phyloP scores from a whole-genome alignment of 1,139 yeast species.

The Zygoascus hellenicus region DNA sequence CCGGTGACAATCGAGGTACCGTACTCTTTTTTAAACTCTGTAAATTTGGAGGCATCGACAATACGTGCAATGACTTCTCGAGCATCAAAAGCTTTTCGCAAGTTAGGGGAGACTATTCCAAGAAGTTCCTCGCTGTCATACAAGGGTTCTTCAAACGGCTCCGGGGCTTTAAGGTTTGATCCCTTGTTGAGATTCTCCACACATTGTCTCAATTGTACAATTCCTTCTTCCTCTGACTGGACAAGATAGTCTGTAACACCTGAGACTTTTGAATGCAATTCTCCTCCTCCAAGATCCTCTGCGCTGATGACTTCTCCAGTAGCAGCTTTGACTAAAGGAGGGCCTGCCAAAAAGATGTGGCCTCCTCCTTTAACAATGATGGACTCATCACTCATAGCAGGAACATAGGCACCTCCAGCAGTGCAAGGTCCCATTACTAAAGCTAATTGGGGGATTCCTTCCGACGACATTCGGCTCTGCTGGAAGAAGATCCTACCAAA shows the following conservation, averaged over 20 bases:
- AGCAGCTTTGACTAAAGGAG: slow-evolving; percentile 36
- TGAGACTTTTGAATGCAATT: slow-evolving; percentile 33
- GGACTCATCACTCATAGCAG: slow-evolving; percentile 36
- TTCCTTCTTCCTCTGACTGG: slow-evolving; percentile 34
- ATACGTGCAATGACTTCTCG: slow-evolving; percentile 34
- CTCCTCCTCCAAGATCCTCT: slow-evolving; percentile 36
- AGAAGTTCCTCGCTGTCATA: slow-evolving; percentile 31
- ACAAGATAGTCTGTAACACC: slow-evolving; percentile 35
- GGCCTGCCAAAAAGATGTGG: slow-evolving; percentile 35
- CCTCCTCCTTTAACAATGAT: slow-evolving; percentile 34
- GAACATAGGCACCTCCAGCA: slow-evolving; percentile 38
- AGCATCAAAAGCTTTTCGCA: slow-evolving; percentile 32
- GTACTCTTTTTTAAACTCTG: slow-evolving; percentile 32
- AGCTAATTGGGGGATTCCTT: slow-evolving; percentile 33
- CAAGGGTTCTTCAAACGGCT: slow-evolving; percentile 27
- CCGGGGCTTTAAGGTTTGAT: slow-evolving; percentile 11
- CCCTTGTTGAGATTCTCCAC: slow-evolving; percentile 31
- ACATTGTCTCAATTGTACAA: slow-evolving; percentile 29
- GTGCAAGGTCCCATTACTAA: slow-evolving; percentile 36
- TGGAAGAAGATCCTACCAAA: slow-evolving; percentile 35
- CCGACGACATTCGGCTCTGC: slow-evolving; percentile 33
- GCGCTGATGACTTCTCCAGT: slow-evolving; percentile 34
- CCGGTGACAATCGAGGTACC: slow-evolving; percentile 34
- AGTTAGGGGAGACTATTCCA: slow-evolving; percentile 33
- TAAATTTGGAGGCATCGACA: slow-evolving; percentile 33